Percentiles rank a stretch among this genome's conserved stretches.
These are phyloP conservation scores for Oehlia diaphana DNA, from an alignment of 192 early-diverging fungal species.

Conservation along the genomic window DNA sequence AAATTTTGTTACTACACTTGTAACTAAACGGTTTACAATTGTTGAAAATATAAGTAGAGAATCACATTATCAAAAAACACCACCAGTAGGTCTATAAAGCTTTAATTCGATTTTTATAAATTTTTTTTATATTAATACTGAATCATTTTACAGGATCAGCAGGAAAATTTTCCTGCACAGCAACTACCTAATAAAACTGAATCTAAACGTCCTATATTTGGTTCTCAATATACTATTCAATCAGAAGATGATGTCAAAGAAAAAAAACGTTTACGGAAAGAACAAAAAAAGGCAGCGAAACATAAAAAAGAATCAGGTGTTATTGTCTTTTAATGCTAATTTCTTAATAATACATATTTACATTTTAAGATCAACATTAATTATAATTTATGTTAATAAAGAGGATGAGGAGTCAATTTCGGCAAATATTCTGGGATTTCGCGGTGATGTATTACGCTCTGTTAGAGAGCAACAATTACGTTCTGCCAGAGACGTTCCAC, in stretches of 20 bases:
- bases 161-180: not conserved
- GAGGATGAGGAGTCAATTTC: conserved; percentile 56
- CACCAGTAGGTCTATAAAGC: not conserved
- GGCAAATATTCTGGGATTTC: conserved; percentile 67
- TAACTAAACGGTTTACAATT: conserved; percentile 58
- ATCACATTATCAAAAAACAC: conserved; percentile 8
- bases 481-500: conserved; percentile 37
- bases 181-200: not conserved
- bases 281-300: conserved; percentile 58
- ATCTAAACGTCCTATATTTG: conserved; percentile 45
- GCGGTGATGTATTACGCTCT: conserved; percentile 55
- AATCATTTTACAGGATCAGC: conserved; percentile 17
- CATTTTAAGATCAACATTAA: not conserved
- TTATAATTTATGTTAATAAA: conserved; percentile 13
- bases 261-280: conserved; percentile 62
- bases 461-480: conserved; percentile 65
- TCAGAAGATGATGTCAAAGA: conserved; percentile 62
- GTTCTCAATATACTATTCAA: conserved; percentile 65
- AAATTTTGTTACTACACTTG: conserved; percentile 62
- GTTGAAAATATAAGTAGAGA: conserved; percentile 61
- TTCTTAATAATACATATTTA: not conserved
- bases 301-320: not conserved
- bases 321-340: not conserved
- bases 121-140: conserved; percentile 24
- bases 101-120: conserved; percentile 30